phyloP scores from a whole-genome alignment of 1,139 yeast genomes.

The Candida dubliniensis region DNA sequence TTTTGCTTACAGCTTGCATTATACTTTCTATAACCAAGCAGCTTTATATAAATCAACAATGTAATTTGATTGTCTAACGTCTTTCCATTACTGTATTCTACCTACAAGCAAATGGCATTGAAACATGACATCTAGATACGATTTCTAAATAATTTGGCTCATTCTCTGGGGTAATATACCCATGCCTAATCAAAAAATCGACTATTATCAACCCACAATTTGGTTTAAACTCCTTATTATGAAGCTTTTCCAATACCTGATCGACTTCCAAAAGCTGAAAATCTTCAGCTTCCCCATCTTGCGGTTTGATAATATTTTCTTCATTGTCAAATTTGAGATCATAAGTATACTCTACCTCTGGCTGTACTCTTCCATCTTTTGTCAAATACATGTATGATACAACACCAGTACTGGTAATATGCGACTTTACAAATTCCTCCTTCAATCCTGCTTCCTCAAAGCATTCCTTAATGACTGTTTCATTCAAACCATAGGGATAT shows the following conservation, averaged over 20 bases:
- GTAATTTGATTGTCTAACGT: no score
- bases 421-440: conserved; percentile 46
- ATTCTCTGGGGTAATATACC: conserved; percentile 56
- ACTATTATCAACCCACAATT: conserved; percentile 79
- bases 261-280: conserved; percentile 63
- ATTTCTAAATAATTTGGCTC: conserved; percentile 68
- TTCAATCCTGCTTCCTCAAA: conserved; percentile 87
- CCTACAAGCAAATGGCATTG: conserved; percentile 64
- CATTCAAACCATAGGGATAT: conserved; percentile 70
- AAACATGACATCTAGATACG: conserved; percentile 60
- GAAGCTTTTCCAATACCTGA: conserved; percentile 52
- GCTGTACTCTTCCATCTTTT: conserved; percentile 66
- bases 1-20: background rate
- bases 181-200: conserved; percentile 85
- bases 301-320: conserved; percentile 61
- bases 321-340: conserved; percentile 62
- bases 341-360: conserved; percentile 81
- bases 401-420: conserved; percentile 59
- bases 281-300: conserved; percentile 82
- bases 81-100: background rate
- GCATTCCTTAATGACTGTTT: conserved; percentile 83
- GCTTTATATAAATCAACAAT: background rate
- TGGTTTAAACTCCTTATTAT: conserved; percentile 72
- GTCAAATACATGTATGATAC: conserved; percentile 62
- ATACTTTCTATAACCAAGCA: background rate